These are phyloP conservation scores for Magnusiomyces magnusii DNA, from an alignment of 1,139 yeast genomes.

Conservation along the genomic window DNA sequence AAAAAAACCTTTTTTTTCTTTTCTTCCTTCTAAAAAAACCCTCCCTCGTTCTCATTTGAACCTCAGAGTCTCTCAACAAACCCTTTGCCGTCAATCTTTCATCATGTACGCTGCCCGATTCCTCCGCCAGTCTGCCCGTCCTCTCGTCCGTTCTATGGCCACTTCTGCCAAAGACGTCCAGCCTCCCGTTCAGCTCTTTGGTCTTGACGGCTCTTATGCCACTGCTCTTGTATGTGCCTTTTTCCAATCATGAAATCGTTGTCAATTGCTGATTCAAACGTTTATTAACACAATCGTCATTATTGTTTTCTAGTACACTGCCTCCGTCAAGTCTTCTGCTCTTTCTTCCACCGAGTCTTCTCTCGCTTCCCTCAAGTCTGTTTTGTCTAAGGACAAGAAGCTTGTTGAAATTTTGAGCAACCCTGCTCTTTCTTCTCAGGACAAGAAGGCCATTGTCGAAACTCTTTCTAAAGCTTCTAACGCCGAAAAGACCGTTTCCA, in stretches of 20 bases:
- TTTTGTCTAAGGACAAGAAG: constrained; percentile 57
- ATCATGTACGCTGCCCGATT: constrained; percentile 17
- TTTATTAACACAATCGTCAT: neutral
- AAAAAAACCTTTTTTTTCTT: neutral
- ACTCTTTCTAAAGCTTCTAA: constrained; percentile 46
- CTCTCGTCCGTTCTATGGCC: constrained; percentile 32
- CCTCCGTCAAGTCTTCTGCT: constrained; percentile 77
- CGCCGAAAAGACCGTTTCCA: constrained; percentile 68
- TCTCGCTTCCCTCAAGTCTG: constrained; percentile 49
- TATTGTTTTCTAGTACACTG: constrained; percentile 46
- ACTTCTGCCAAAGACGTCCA: constrained; percentile 52
- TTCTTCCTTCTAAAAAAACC: neutral
- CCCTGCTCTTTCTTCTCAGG: constrained; percentile 76
- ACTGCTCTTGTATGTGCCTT: constrained; percentile 58
- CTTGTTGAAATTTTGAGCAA: constrained; percentile 56
- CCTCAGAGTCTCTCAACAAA: neutral
- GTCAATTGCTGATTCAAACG: neutral
- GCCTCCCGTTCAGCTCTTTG: constrained; percentile 92
- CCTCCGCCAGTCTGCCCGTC: constrained; percentile 16
- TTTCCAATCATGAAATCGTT: neutral
- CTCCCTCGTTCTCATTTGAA: neutral
- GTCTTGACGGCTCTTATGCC: constrained; percentile 96
- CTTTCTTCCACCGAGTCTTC: constrained; percentile 66
- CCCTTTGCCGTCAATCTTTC: neutral
- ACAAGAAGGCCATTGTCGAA: constrained; percentile 65